Base-by-base conservation (phyloP, 164 flowering plant species). In the Paratinospora sagittata region DNA sequence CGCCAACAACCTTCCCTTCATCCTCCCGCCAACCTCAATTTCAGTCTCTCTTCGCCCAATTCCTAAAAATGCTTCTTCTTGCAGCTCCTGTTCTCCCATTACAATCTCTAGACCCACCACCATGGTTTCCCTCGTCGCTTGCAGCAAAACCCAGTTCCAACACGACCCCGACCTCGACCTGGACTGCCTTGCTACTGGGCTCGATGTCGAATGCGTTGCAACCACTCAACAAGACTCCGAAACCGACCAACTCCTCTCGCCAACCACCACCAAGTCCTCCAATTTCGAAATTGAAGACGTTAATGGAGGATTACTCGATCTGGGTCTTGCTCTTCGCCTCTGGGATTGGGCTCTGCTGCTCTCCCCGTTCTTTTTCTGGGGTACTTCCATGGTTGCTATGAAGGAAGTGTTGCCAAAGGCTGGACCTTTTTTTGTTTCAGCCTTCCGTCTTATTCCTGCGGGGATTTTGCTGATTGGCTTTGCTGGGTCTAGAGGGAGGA, bases 371-470 rank as follows among this genome's bases (percentile, higher is more conserved):
- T 95, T 95, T 89, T 95, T 95, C 78, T 95, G 98, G 98, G 98
- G 98, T 1, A 95, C 98, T 16, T 89, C 98, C 2, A 95, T 95
- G 98, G 98, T 92, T 60, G 98, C 97, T 0, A 95, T 95, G 98
- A 95, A 95, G 80, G 90, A 90, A 81, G 94, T 95, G 24, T 71
- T 92, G 72, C 98, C 97, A 1, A 88, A 86, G 79, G 80, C 86
- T 0, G 98, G 97, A 5, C 95, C 97, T 4, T 90, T 92, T 74
- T 89, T 89, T 36, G 94, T 95, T 4, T 77, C 97, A 0, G 60
- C 97, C 0, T 88, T 92, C 61, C 84, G 98, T 41, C 83, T 95
- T 3, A 82, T 92, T 63, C 98, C 97, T 0, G 88, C 98, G 0
- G 98, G 97, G 0, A 63, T 83, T 14, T 71, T 90, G 61, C 73